phyloP scores from a whole-genome alignment of 1,284 basidiomycete species.

The Meira miltonrushii region DNA sequence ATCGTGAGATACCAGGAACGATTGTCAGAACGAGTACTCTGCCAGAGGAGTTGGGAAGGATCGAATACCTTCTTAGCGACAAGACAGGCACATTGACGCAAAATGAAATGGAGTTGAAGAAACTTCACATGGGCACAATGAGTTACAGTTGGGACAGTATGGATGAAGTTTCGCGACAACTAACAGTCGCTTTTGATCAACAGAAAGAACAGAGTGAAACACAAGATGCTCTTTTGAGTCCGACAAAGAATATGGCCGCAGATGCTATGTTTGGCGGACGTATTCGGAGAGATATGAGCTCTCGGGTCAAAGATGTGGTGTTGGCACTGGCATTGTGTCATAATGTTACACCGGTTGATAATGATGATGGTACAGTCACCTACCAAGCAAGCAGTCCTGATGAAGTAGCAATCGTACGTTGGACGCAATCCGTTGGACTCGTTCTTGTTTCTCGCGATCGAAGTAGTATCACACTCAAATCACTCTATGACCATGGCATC shows the following conservation, averaged over 20 bases:
- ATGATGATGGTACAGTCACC: slow-evolving; percentile 87
- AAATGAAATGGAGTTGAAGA: slow-evolving; percentile 99
- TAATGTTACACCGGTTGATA: slow-evolving; percentile 91
- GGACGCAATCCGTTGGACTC: slow-evolving; percentile 91
- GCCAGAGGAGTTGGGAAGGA: slow-evolving; percentile 91
- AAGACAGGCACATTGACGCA: slow-evolving; percentile 97
- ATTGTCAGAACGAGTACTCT: slow-evolving; percentile 94
- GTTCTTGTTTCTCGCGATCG: slow-evolving; percentile 82
- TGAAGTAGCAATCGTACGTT: slow-evolving; percentile 97
- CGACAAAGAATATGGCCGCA: slow-evolving; percentile 54
- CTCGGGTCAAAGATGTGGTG: slow-evolving; percentile 87
- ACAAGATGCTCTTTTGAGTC: slow-evolving; percentile 9
- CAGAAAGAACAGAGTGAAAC: not conserved
- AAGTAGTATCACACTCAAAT: slow-evolving; percentile 62
- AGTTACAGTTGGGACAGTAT: slow-evolving; percentile 93
- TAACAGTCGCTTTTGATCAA: slow-evolving; percentile 65
- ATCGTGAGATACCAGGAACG: slow-evolving; percentile 84
- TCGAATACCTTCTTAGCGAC: slow-evolving; percentile 91
- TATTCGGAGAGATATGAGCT: slow-evolving; percentile 89
- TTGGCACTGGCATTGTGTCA: slow-evolving; percentile 90
- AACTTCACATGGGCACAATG: slow-evolving; percentile 97
- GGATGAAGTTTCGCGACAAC: slow-evolving; percentile 90
- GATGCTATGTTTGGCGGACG: slow-evolving; percentile 73
- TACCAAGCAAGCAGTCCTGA: slow-evolving; percentile 99
- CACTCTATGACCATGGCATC: slow-evolving; percentile 25